These are phyloP conservation scores for Eimeria sp. DNA, from an alignment of 169 alveolate genomes.

Conservation along the genomic window DNA sequence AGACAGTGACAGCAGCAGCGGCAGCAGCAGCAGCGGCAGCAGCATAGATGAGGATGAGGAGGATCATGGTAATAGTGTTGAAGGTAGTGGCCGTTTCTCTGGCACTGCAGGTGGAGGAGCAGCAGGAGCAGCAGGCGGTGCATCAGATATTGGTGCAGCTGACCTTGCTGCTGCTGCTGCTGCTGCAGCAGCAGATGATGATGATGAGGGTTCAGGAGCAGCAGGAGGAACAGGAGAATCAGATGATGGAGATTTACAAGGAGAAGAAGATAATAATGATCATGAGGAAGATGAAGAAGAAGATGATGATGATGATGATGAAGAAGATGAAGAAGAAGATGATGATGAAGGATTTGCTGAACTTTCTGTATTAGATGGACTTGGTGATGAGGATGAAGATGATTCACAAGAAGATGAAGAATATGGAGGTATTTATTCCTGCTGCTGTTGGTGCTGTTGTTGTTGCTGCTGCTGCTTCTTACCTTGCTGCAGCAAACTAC, in stretches of 20 bases:
- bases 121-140: neutral
- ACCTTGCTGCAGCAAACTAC: neutral
- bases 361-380: conserved; percentile 4
- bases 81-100: neutral
- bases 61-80: neutral
- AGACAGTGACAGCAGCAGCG: conserved; percentile 25
- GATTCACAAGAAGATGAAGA: conserved; percentile 37
- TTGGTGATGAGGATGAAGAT: conserved; percentile 58
- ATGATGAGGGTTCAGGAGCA: neutral
- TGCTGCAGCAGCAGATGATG: conserved; percentile 8
- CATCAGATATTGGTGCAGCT: neutral
- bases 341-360: conserved; percentile 49
- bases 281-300: conserved; percentile 50
- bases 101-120: neutral
- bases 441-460: neutral
- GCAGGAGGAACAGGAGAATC: neutral
- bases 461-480: neutral
- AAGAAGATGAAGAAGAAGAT: neutral
- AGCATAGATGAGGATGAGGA: neutral
- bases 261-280: conserved; percentile 19
- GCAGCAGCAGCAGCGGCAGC: conserved; percentile 25
- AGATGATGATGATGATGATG: conserved; percentile 62
- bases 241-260: neutral
- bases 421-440: neutral
- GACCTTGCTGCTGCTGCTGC: neutral